These are phyloP conservation scores for Diplodia corticola DNA, from an alignment of 2,329 filamentous ascomycete genomes.

Conservation along the genomic window DNA sequence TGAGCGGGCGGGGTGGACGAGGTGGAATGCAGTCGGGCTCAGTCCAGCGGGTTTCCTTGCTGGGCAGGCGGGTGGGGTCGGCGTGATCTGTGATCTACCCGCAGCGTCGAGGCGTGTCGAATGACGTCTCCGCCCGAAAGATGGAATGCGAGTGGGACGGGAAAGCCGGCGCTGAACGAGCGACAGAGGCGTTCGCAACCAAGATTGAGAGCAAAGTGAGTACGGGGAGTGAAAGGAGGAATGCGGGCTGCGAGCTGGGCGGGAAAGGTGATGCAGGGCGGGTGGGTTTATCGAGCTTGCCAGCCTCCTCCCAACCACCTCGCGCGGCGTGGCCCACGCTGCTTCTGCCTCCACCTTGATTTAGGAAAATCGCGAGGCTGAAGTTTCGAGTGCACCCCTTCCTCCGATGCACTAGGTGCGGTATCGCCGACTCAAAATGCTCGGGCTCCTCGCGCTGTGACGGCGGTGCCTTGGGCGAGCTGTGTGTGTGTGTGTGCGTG, in stretches of 20 bases:
- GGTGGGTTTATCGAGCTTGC: slow-evolving; percentile 17
- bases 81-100: slow-evolving; percentile 9
- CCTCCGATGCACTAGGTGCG: neutral
- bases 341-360: slow-evolving; percentile 1
- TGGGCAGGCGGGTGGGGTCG: neutral
- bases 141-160: neutral
- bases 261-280: slow-evolving; percentile 5
- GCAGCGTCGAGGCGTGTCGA: neutral
- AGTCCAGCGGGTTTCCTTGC: neutral
- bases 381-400: neutral
- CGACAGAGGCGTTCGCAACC: slow-evolving; percentile 13
- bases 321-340: slow-evolving; percentile 12
- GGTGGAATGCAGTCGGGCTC: neutral
- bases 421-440: neutral
- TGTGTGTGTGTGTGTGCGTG: neutral
- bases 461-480: neutral
- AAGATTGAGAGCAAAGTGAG: neutral
- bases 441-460: neutral
- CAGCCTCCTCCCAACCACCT: slow-evolving; percentile 17
- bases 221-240: slow-evolving; percentile 1
- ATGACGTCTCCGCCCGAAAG: neutral
- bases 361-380: slow-evolving; percentile 14
- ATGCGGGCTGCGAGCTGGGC: slow-evolving; percentile 2
- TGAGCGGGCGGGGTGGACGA: slow-evolving; percentile 2
- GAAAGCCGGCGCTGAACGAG: slow-evolving; percentile 14